These are phyloP conservation scores for Yarrowia divulgata DNA, from an alignment of 805 yeast genomes.

Conservation along the genomic window DNA sequence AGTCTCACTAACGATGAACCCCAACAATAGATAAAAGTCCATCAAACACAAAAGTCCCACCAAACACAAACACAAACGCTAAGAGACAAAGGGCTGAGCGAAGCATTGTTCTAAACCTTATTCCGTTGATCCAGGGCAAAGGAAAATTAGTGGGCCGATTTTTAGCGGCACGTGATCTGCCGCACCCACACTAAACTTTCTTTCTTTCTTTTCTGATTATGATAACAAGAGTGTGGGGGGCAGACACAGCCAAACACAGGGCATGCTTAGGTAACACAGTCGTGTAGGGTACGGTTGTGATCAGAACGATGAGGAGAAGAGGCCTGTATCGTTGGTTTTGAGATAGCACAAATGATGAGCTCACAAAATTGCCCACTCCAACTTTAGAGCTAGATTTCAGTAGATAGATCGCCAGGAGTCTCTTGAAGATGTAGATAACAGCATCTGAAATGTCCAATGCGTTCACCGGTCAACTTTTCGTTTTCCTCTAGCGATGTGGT, in stretches of 20 bases:
- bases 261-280: neutral
- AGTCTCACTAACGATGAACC: neutral
- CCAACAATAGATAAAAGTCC: conserved; percentile 3
- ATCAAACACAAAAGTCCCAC: no score
- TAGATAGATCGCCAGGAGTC: no score
- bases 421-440: neutral
- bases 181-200: neutral
- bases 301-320: no score
- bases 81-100: neutral
- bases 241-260: no score
- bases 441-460: neutral
- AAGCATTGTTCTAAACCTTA: neutral
- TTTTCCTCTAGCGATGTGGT: neutral
- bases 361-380: no score
- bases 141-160: conserved; percentile 15
- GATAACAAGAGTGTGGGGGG: no score
- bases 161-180: conserved; percentile 6
- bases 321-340: no score
- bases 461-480: neutral
- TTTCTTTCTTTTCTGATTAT: no score
- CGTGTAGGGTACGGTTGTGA: neutral
- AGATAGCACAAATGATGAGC: no score
- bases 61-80: no score
- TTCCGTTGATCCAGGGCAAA: conserved; percentile 15
- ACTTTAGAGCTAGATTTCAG: no score